These are phyloP conservation scores for Suillus placidus DNA, from an alignment of 768 basidiomycete species.

Conservation along the genomic window DNA sequence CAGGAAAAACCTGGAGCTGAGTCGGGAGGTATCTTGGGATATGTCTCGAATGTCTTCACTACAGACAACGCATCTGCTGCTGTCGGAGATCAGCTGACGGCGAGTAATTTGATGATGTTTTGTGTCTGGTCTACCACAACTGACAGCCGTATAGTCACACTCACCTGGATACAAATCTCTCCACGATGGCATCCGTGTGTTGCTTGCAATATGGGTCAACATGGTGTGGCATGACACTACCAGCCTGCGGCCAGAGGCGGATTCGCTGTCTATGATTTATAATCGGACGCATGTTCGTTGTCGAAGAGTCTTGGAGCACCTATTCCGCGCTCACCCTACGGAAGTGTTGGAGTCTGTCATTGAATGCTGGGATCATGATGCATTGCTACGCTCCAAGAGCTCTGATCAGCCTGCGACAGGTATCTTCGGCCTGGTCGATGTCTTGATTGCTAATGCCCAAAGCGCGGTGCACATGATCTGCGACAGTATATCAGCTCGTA, in stretches of 20 bases:
- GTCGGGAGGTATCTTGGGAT: conserved; percentile 75
- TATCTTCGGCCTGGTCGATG: conserved; percentile 82
- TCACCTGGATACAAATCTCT: conserved; percentile 79
- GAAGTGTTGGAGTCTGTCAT: conserved; percentile 86
- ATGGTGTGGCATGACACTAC: conserved; percentile 52
- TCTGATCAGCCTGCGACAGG: conserved; percentile 46
- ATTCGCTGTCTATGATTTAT: conserved; percentile 69
- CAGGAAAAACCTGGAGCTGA: conserved; percentile 58
- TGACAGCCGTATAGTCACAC: conserved; percentile 44
- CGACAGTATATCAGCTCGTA: conserved; percentile 73
- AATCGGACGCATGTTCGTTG: conserved; percentile 68
- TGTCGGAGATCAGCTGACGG: conserved; percentile 60
- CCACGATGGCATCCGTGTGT: conserved; percentile 77
- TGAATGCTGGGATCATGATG: conserved; percentile 76
- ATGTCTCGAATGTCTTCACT: conserved; percentile 90
- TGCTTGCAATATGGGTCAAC: conserved; percentile 76
- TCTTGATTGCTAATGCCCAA: conserved; percentile 82
- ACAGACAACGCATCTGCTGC: conserved; percentile 56
- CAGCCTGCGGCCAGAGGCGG: conserved; percentile 58
- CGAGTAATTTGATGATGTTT: conserved; percentile 35
- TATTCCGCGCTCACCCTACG: conserved; percentile 77
- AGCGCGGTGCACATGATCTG: conserved; percentile 87
- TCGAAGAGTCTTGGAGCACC: conserved; percentile 78
- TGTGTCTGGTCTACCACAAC: not conserved
- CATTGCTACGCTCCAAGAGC: conserved; percentile 46